Evolutionary conservation across 768 basidiomycete genomes (phyloP).

Genomic region (Russula vinacea): DNA sequence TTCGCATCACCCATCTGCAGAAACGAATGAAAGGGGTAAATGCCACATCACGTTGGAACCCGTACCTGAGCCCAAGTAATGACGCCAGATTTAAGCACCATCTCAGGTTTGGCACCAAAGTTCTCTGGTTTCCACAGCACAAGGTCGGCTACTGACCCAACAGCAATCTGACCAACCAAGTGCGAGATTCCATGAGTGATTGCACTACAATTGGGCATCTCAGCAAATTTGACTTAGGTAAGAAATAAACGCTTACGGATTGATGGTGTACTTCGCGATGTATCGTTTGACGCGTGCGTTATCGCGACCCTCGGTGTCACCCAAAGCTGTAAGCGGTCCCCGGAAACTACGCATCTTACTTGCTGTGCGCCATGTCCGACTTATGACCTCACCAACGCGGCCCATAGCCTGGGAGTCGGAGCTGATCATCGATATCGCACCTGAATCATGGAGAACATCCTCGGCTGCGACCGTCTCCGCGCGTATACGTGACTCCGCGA

Average conservation of each 20-base stretch:
- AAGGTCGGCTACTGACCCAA: constrained; percentile 85
- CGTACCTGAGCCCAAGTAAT: constrained; percentile 84
- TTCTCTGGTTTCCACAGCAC: constrained; percentile 94
- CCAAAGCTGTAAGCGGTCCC: constrained; percentile 68
- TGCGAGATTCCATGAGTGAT: constrained; percentile 92
- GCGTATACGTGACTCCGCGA: constrained; percentile 95
- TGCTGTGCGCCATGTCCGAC: constrained; percentile 94
- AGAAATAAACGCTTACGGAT: constrained; percentile 64
- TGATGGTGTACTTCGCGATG: constrained; percentile 94
- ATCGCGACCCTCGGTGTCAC: constrained; percentile 68
- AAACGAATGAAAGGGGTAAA: constrained; percentile 10
- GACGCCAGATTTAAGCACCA: constrained; percentile 93
- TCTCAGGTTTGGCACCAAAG: constrained; percentile 89
- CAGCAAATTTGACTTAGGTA: background rate
- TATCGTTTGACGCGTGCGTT: constrained; percentile 94
- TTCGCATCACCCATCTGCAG: constrained; percentile 93
- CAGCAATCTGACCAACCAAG: constrained; percentile 77
- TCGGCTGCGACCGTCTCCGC: constrained; percentile 97
- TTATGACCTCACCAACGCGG: constrained; percentile 89
- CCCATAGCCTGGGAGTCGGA: constrained; percentile 99
- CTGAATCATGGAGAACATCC: constrained; percentile 88
- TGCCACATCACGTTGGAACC: background rate
- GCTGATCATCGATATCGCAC: constrained; percentile 95
- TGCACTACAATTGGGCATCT: constrained; percentile 50
- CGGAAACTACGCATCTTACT: constrained; percentile 84